phyloP scores from a whole-genome alignment of 2,329 filamentous ascomycete genomes.

The Penicillium glabrum region DNA sequence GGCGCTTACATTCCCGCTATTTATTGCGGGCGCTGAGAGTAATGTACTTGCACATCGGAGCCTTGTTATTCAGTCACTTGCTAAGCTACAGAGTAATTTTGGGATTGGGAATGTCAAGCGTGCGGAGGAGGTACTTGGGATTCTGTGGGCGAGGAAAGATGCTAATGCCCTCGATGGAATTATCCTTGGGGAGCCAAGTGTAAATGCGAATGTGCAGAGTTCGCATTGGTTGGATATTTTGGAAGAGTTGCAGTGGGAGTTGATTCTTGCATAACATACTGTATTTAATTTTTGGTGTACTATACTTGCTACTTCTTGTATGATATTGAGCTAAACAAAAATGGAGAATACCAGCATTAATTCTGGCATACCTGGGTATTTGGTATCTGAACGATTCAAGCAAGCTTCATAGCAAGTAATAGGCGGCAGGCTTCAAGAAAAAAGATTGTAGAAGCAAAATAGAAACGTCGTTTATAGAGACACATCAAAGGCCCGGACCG shows the following conservation, averaged over 20 bases:
- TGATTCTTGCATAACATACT: conserved; percentile 29
- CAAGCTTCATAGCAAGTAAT: not conserved
- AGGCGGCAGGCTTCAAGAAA: not conserved
- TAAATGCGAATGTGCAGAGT: not conserved
- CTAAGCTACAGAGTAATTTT: conserved; percentile 33
- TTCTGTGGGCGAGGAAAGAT: conserved; percentile 29
- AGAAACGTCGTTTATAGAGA: not conserved
- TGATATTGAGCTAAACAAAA: not conserved
- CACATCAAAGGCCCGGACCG: not conserved
- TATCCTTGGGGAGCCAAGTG: not conserved
- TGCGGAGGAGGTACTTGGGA: conserved; percentile 30
- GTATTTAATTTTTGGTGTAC: not conserved
- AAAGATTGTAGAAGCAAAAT: not conserved
- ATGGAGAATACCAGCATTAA: not conserved
- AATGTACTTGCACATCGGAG: conserved; percentile 20
- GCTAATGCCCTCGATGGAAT: not conserved
- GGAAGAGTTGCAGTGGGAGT: conserved; percentile 33
- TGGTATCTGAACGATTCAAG: conserved; percentile 4
- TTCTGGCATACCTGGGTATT: not conserved
- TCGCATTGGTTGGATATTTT: conserved; percentile 35
- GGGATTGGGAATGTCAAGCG: conserved; percentile 37
- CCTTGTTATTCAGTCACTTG: conserved; percentile 27
- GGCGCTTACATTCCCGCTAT: conserved; percentile 39
- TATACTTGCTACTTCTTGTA: not conserved
- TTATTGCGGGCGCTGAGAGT: conserved; percentile 37